phyloP scores from a whole-genome alignment of 768 basidiomycete species.

The Trametopsis cervina region DNA sequence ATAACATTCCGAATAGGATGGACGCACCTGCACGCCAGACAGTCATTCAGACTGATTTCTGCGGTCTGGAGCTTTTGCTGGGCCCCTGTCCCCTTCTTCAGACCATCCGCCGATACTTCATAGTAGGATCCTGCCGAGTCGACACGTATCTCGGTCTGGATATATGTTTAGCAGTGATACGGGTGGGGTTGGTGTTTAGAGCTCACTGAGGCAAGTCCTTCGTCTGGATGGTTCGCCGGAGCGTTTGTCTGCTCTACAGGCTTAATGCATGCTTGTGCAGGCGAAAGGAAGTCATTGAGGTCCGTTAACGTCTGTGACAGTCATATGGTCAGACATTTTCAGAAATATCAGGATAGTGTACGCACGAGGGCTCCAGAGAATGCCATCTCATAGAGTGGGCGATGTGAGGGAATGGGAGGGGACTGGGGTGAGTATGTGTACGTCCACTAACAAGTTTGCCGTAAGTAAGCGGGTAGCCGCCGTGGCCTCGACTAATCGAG shows the following conservation, averaged over 20 bases:
- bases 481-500: no score
- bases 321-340: no score
- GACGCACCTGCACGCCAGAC: conserved; percentile 91
- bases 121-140: conserved; percentile 85
- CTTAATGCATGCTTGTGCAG: conserved; percentile 96
- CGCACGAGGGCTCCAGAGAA: conserved; percentile 83
- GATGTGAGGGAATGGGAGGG: conserved; percentile 2
- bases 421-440: neutral
- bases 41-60: conserved; percentile 95
- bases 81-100: conserved; percentile 15
- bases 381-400: conserved; percentile 46
- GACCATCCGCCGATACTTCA: conserved; percentile 49
- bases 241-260: conserved; percentile 62
- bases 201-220: conserved; percentile 37
- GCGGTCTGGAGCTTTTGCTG: conserved; percentile 80
- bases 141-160: conserved; percentile 87
- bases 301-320: conserved; percentile 78
- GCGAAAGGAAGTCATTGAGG: conserved; percentile 95
- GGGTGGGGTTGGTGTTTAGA: conserved; percentile 1
- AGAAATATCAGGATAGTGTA: conserved; percentile 8
- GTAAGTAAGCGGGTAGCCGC: no score
- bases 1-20: neutral
- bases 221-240: conserved; percentile 31
- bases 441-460: neutral
- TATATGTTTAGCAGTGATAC: conserved; percentile 19